A percentile compares a stretch with the other conserved stretches of the same genome.
Evolutionary conservation across 257 asterid genomes (phyloP).

Genomic region (Solanum paucissectum): DNA sequence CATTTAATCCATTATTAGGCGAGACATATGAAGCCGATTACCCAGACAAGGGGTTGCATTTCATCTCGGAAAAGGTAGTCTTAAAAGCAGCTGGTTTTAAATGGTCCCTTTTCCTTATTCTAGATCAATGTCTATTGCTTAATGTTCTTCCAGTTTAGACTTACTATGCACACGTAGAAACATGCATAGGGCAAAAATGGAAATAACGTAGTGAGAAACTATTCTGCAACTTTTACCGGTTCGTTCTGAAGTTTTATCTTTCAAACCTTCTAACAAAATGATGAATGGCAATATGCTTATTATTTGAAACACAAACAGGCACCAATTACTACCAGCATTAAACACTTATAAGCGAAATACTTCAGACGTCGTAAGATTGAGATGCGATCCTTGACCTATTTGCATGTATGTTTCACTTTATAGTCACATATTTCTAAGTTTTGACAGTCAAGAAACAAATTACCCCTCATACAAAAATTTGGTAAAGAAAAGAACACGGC

Average conservation of each 20-base stretch:
- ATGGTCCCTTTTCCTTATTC: not conserved
- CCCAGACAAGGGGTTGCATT: slow-evolving; percentile 6
- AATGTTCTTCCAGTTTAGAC: not conserved
- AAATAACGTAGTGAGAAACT: not conserved
- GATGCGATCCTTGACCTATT: not conserved
- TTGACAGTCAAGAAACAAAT: not conserved
- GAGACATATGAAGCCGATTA: slow-evolving; percentile 10
- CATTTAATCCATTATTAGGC: slow-evolving; percentile 9
- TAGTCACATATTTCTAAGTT: not conserved
- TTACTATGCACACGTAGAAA: not conserved
- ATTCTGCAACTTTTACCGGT: not conserved
- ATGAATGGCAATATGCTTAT: not conserved
- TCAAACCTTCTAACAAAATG: not conserved
- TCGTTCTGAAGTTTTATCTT: not conserved
- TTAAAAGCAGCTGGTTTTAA: not conserved
- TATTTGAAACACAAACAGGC: not conserved
- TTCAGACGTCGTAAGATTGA: not conserved
- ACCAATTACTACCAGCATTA: not conserved
- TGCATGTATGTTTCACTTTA: not conserved
- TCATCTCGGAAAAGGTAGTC: slow-evolving; percentile 10
- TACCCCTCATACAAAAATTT: not conserved
- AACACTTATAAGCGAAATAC: not conserved
- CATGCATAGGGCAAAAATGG: not conserved
- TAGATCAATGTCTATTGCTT: not conserved
- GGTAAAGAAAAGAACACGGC: not conserved